Percentiles rank a stretch among this genome's conserved stretches.
phyloP scores from a whole-genome alignment of 202 grass and related monocot species.

The Brachypodium distachyon region DNA sequence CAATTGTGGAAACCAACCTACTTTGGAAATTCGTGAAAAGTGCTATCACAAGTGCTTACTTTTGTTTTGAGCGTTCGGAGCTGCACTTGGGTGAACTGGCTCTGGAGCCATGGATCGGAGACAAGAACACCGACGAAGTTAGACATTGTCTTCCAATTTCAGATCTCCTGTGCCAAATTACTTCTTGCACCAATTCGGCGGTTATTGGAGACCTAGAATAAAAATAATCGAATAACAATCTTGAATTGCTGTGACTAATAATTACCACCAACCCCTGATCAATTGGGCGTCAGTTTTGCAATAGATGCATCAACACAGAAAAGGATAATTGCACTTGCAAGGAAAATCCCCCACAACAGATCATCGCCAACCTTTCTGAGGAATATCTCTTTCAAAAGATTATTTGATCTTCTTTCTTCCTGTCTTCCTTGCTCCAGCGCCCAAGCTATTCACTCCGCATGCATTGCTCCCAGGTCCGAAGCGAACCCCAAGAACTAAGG shows the following conservation, averaged over 20 bases:
- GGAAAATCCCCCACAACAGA: not conserved
- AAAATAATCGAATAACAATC: not conserved
- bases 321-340: not conserved
- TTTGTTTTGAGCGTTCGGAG: slow-evolving; percentile 67
- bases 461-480: not conserved
- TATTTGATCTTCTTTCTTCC: not conserved
- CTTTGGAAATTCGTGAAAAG: not conserved
- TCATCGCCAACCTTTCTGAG: not conserved
- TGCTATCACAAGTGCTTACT: slow-evolving; percentile 7
- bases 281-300: not conserved
- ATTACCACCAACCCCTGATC: not conserved
- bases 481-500: slow-evolving; percentile 19
- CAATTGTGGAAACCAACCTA: not conserved
- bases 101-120: slow-evolving; percentile 73
- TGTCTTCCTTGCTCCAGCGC: not conserved
- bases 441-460: not conserved
- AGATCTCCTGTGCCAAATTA: not conserved
- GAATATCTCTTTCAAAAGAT: not conserved
- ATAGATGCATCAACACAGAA: not conserved
- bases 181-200: not conserved
- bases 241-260: not conserved
- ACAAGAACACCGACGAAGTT: slow-evolving; percentile 66
- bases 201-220: not conserved
- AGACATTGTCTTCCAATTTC: slow-evolving; percentile 47
- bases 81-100: slow-evolving; percentile 90